Percentiles rank a stretch among this genome's conserved stretches.
Evolutionary conservation across 305 asterid genomes (phyloP).

Genomic region (Solanum hybrid): DNA sequence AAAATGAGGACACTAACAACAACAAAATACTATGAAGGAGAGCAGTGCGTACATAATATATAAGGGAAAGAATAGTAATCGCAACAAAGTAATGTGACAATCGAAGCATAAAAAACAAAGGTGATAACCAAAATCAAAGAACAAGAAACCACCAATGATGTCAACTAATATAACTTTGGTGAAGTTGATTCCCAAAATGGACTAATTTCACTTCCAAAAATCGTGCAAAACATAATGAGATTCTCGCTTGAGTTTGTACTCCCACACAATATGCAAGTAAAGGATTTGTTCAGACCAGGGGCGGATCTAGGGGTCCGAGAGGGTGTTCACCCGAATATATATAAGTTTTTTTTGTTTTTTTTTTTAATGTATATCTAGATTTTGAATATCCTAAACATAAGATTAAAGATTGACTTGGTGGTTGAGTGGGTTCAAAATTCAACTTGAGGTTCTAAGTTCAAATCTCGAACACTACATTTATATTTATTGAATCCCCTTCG

Average conservation of each 20-base stretch:
- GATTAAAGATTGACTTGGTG: background rate
- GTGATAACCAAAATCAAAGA: background rate
- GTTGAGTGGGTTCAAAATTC: background rate
- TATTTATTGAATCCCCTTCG: background rate
- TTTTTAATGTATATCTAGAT: background rate
- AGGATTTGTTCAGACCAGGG: background rate
- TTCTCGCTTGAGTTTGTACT: background rate
- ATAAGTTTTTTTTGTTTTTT: background rate
- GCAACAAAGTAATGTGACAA: background rate
- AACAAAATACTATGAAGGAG: background rate
- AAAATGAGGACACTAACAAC: background rate
- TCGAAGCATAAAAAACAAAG: background rate
- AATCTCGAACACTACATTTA: background rate
- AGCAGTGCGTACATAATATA: background rate
- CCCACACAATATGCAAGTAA: background rate
- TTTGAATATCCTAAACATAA: background rate
- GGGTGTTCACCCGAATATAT: background rate
- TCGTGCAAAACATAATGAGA: background rate
- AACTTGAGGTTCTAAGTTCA: background rate
- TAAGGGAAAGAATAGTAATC: background rate
- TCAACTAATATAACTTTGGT: background rate
- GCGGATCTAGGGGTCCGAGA: background rate
- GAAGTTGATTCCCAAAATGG: background rate
- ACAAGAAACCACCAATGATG: background rate
- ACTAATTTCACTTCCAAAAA: background rate